Conservation (phyloP, 1,284 basidiomycete genomes). For the Naganishia sp. region DNA sequence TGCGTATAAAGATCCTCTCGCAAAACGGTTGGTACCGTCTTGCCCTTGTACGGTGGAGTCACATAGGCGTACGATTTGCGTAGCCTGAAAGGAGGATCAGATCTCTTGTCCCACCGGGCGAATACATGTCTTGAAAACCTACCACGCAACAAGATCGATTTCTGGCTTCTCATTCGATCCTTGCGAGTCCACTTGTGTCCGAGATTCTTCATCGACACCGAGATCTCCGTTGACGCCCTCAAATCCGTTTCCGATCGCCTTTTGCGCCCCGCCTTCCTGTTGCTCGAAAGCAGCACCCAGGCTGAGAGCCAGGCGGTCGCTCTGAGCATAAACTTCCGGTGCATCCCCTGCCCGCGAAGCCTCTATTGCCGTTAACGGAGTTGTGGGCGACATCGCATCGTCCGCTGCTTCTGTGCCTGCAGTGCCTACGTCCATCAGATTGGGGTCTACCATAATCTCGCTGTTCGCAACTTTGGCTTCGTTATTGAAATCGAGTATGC, state of each 20-base stretch:
- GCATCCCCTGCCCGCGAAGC: slow-evolving; percentile 1
- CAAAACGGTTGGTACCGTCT: slow-evolving; percentile 17
- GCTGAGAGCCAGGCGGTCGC: slow-evolving; percentile 9
- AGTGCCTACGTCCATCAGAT: slow-evolving; percentile 3
- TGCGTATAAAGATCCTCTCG: slow-evolving; percentile 34
- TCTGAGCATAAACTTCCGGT: slow-evolving; percentile 6
- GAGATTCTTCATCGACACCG: slow-evolving; percentile 15
- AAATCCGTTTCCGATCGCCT: slow-evolving; percentile 15
- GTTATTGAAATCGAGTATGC: slow-evolving; percentile 15
- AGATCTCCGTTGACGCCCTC: slow-evolving; percentile 15
- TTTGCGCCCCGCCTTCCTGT: slow-evolving; percentile 1
- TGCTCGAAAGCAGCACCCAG: slow-evolving; percentile 24
- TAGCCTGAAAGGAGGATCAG: slow-evolving; percentile 2
- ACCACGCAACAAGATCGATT: slow-evolving; percentile 23
- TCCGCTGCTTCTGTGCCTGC: neutral
- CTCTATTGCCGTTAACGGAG: slow-evolving; percentile 6
- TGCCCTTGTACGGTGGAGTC: slow-evolving; percentile 19
- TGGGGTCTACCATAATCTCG: slow-evolving; percentile 21
- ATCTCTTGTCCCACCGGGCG: neutral
- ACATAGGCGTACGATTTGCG: slow-evolving; percentile 22
- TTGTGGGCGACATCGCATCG: neutral
- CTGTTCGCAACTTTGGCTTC: neutral
- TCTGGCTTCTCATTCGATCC: slow-evolving; percentile 16
- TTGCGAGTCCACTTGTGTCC: slow-evolving; percentile 24
- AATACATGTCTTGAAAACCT: neutral